Evolutionary conservation across 2,329 filamentous ascomycete species (phyloP).

Genomic region (Paracamarosporium sp.): DNA sequence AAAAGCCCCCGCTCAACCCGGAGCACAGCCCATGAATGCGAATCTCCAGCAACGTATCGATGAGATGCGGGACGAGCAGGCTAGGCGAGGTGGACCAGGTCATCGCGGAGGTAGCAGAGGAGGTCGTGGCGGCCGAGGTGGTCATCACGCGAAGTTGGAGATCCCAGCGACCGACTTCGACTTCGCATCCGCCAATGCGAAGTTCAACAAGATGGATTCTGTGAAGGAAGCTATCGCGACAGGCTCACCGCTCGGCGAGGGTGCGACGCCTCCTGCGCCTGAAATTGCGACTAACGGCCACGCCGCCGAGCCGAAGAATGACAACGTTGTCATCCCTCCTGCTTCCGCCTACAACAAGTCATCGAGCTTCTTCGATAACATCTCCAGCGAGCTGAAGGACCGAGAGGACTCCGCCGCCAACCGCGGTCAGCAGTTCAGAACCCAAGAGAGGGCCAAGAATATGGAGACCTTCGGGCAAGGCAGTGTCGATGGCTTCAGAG

Average conservation of each 20-base stretch:
- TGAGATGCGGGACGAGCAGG: slow-evolving; percentile 75
- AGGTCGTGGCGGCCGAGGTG: slow-evolving; percentile 57
- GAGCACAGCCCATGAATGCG: slow-evolving; percentile 61
- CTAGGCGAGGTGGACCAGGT: slow-evolving; percentile 51
- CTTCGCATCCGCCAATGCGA: slow-evolving; percentile 84
- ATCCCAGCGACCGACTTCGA: slow-evolving; percentile 92
- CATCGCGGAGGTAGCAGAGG: slow-evolving; percentile 57
- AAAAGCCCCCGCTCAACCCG: slow-evolving; percentile 22
- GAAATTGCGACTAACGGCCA: slow-evolving; percentile 46
- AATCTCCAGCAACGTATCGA: slow-evolving; percentile 77
- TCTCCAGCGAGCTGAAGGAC: slow-evolving; percentile 91
- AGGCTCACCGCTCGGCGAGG: slow-evolving; percentile 71
- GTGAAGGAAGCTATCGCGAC: slow-evolving; percentile 86
- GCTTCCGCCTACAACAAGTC: slow-evolving; percentile 80
- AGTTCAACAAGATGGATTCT: slow-evolving; percentile 86
- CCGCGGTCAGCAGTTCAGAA: slow-evolving; percentile 83
- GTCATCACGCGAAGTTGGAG: slow-evolving; percentile 72
- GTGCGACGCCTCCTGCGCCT: slow-evolving; percentile 29
- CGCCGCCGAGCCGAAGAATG: slow-evolving; percentile 39
- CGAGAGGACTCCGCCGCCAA: slow-evolving; percentile 72
- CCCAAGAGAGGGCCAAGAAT: slow-evolving; percentile 92
- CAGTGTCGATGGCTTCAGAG: slow-evolving; percentile 84
- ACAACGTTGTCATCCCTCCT: slow-evolving; percentile 56
- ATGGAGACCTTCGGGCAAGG: slow-evolving; percentile 98
- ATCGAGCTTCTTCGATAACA: slow-evolving; percentile 96